phyloP scores from a whole-genome alignment of 306 rosid genomes.

The Rubus parviflorus region DNA sequence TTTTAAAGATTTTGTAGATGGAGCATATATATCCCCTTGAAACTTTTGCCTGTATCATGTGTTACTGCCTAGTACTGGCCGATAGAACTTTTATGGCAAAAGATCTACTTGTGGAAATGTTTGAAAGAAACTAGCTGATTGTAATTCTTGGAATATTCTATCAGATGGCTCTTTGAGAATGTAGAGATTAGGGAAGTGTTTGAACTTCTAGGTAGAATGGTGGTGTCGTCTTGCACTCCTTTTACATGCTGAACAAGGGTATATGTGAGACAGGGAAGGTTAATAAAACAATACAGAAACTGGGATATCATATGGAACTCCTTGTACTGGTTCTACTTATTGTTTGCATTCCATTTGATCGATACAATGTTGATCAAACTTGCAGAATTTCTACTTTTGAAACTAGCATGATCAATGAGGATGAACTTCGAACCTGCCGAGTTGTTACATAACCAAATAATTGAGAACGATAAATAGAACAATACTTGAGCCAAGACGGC shows the following conservation, averaged over 20 bases:
- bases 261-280: slow-evolving; percentile 55
- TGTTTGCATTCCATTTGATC: no score
- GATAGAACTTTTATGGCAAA: slow-evolving; percentile 42
- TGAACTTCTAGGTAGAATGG: slow-evolving; percentile 71
- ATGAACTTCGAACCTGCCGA: no score
- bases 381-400: no score
- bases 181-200: slow-evolving; percentile 49
- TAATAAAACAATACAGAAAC: slow-evolving; percentile 49
- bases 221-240: slow-evolving; percentile 45
- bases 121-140: slow-evolving; percentile 51
- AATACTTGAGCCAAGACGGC: no score
- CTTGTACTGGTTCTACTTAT: no score
- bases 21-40: slow-evolving; percentile 45
- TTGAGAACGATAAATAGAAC: no score
- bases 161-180: slow-evolving; percentile 64
- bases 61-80: slow-evolving; percentile 68
- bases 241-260: slow-evolving; percentile 55
- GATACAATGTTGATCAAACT: no score
- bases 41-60: slow-evolving; percentile 66
- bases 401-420: no score
- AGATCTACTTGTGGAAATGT: slow-evolving; percentile 55
- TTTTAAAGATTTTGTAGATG: slow-evolving; percentile 59
- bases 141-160: slow-evolving; percentile 74
- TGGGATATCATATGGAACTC: no score
- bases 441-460: no score